These are phyloP conservation scores for Mortierella sp. DNA, from an alignment of 371 early-diverging fungal genomes.

Conservation along the genomic window DNA sequence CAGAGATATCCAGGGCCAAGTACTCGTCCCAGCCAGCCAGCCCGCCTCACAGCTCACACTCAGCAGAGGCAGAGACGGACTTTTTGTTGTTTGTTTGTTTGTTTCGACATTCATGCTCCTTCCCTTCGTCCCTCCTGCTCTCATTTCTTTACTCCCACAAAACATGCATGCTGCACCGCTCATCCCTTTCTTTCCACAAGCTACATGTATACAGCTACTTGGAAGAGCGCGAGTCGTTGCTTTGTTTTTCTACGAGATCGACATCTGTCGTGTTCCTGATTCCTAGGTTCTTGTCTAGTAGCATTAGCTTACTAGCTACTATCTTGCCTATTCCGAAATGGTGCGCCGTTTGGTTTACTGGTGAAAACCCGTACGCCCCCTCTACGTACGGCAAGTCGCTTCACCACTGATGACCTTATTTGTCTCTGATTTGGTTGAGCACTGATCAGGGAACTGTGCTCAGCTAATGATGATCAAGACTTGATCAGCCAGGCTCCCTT, in stretches of 20 bases:
- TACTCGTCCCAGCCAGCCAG: neutral
- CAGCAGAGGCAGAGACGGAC: neutral
- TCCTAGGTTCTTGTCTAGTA: neutral
- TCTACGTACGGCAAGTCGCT: neutral
- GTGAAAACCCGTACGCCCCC: neutral
- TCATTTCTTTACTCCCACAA: neutral
- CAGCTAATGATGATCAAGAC: neutral
- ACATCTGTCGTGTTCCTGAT: neutral
- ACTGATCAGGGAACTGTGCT: neutral
- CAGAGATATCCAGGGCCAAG: neutral
- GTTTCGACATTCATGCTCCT: neutral
- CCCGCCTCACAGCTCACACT: neutral
- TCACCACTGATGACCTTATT: neutral
- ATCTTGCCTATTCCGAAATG: neutral
- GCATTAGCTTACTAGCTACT: neutral
- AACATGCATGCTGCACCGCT: slow-evolving; percentile 4
- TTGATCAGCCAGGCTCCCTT: no score
- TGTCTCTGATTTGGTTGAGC: neutral
- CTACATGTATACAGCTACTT: neutral
- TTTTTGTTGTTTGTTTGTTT: neutral
- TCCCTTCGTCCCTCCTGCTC: neutral
- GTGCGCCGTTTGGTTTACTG: no score
- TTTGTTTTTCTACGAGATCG: neutral
- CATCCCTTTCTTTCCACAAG: neutral
- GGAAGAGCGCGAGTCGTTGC: neutral